Percentiles rank a stretch among this genome's conserved stretches.
Evolutionary conservation across 2,329 filamentous ascomycete genomes (phyloP).

Genomic region (Grosmannia serpens): DNA sequence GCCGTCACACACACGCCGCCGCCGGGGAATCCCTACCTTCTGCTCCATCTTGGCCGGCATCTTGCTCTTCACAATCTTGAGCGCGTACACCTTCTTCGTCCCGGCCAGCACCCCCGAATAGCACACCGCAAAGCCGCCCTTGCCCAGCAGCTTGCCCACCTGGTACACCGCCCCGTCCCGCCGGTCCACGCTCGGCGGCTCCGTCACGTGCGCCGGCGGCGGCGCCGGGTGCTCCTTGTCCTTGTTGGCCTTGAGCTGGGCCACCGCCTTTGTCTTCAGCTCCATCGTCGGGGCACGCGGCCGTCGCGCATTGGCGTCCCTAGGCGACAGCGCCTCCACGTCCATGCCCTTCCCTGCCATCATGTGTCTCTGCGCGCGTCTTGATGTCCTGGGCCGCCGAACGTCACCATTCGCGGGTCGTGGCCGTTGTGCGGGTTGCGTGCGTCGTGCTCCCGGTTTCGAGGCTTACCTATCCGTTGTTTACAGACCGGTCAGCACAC

Average conservation of each 20-base stretch:
- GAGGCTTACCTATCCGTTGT: neutral
- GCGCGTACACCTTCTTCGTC: conserved; percentile 55
- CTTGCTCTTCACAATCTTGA: conserved; percentile 75
- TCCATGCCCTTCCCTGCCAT: conserved; percentile 40
- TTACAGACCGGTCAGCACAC: neutral
- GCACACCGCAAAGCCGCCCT: conserved; percentile 74
- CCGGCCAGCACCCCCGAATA: conserved; percentile 59
- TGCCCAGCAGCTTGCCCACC: conserved; percentile 63
- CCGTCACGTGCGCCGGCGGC: conserved; percentile 46
- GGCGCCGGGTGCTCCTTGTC: conserved; percentile 57
- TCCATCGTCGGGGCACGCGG: conserved; percentile 32
- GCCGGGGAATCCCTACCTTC: conserved; percentile 43
- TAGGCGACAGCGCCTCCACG: conserved; percentile 52
- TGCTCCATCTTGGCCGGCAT: conserved; percentile 78
- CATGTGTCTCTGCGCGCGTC: conserved; percentile 2
- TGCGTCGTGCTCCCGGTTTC: neutral
- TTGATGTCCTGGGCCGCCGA: neutral
- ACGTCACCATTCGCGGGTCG: neutral
- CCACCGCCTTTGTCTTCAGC: conserved; percentile 39
- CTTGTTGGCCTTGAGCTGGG: conserved; percentile 43
- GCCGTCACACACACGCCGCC: neutral
- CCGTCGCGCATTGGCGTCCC: conserved; percentile 52
- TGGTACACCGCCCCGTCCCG: conserved; percentile 61
- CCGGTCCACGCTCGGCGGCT: conserved; percentile 57
- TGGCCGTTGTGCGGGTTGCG: neutral